Base-by-base conservation (phyloP, 345 rosid species). In the Rhodamnia argentea region DNA sequence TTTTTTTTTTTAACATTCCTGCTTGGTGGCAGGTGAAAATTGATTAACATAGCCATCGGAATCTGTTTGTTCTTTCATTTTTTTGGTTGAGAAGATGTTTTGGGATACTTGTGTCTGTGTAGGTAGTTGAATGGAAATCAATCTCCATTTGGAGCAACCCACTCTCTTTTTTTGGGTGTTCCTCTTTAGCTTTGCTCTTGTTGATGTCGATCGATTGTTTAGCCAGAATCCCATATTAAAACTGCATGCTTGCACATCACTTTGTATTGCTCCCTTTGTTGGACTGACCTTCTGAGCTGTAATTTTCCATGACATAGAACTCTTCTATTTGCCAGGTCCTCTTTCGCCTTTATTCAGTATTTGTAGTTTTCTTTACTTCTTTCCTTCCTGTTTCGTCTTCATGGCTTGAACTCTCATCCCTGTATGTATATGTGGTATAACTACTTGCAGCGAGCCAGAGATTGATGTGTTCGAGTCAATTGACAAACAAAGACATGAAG, bases 401-500 rank as follows among this genome's bases (percentile, higher is more conserved):
- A 82, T 52, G 84, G 84, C 58, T n/a, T 70, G 47, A 13, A 37
- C 26, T 70, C 78, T 70, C 26, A 70, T 70, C 40, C 32, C 47
- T 32, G 81, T 70, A 70, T 70, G 81, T 20, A 55, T 55, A 55
- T 50, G 57, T 64, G 44, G 60, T 74, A 26, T 83, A 53, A 64
- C 22, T 82, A 53, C 52, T 83, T 83, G 89, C 94, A 96, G 99
- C 83, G 98, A 95, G 90, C 86, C 96, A 52, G 99, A 96, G 96
- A 96, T 96, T 84, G 99, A 96, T 84, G 75, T 95, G 27, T 96
- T 96, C 89, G 99, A 96, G 86, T 94, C 96, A 84, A 87, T 96
- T 90, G 99, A 96, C 90, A 92, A 90, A 75, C 90, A 90, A 86
- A 93, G 99, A 90, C 89, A 76, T 58, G 98, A 95, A 88, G 89